A percentile compares a stretch with the other conserved stretches of the same genome.
Conservation (phyloP, 148 eudicot genomes). For the Persicaria tinctoria region DNA sequence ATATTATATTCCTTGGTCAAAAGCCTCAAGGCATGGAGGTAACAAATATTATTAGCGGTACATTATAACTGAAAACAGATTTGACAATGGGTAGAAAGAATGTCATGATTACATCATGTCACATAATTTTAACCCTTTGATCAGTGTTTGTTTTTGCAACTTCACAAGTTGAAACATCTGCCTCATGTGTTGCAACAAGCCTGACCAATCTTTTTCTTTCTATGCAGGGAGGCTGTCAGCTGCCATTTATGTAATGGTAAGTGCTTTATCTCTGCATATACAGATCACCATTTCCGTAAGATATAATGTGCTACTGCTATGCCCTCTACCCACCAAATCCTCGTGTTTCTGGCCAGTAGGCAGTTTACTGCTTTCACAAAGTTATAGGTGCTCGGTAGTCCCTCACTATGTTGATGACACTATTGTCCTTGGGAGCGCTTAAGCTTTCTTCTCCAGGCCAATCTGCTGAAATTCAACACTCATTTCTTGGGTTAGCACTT, state of each 20-base stretch:
- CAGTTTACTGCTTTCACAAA: neutral
- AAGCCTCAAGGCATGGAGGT: neutral
- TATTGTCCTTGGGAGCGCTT: neutral
- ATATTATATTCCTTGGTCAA: neutral
- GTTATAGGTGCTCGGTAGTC: neutral
- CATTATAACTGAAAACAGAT: no score
- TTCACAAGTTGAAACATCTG: neutral
- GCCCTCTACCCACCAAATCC: neutral
- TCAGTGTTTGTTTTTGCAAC: neutral
- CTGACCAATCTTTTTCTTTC: constrained; percentile 7
- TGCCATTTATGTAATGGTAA: constrained; percentile 80
- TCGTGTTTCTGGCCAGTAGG: neutral
- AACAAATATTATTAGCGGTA: no score
- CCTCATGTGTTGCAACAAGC: neutral
- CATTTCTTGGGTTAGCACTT: neutral
- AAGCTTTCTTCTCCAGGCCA: neutral
- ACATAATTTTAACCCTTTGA: neutral
- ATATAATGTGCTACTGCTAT: neutral
- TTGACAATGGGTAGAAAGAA: neutral
- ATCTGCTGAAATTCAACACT: neutral
- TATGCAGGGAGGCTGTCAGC: constrained; percentile 84
- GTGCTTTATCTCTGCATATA: neutral
- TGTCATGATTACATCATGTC: neutral
- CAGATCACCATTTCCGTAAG: no score
- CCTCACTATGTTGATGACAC: neutral